These are phyloP conservation scores for bread wheat (Triticum aestivum) DNA, from an alignment of 176 grass and related monocot species.

Conservation along the genomic window IWGSC_CS_RefSeq_v2.1 NC_057800.1:100810261-100810760, in stretches of 20 bases:
- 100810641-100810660: constrained; percentile 52
- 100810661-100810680: constrained; percentile 50
- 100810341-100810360: constrained; percentile 4
- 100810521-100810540: constrained; percentile 61
- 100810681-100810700: constrained; percentile 52
- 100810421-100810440: constrained; percentile 54
- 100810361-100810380: constrained; percentile 39
- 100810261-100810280: too few species aligned
- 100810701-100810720: constrained; percentile 61
- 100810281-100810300: too few species aligned
- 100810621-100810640: constrained; percentile 69
- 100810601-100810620: constrained; percentile 44
- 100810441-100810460: constrained; percentile 61
- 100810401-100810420: constrained; percentile 22
- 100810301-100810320: too few species aligned
- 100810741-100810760: constrained; percentile 44
- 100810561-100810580: constrained; percentile 58
- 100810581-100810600: constrained; percentile 54
- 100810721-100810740: constrained; percentile 82
- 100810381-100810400: constrained; percentile 57
- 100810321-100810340: too few species aligned
- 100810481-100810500: constrained; percentile 62
- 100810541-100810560: constrained; percentile 76
- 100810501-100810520: constrained; percentile 15
- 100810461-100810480: constrained; percentile 40